Evolutionary conservation across 2,329 filamentous ascomycete genomes (phyloP), one percentile per base, ranked within the genome.

Genomic region (Botrytis fragariae): DNA sequence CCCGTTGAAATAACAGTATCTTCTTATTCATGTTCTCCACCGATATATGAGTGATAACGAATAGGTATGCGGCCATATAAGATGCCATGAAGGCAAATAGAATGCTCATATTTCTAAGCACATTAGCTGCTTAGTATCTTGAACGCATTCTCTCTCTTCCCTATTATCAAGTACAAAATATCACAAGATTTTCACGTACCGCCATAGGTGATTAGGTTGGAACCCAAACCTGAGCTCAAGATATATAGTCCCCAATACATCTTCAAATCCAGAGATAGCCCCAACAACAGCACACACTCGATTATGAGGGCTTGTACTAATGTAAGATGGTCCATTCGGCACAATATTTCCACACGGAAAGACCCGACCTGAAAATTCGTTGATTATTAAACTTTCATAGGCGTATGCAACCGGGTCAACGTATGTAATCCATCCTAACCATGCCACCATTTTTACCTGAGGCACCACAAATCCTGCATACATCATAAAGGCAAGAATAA

Each of bases 351-450:
- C 45, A 70, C 80, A 81, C 42, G 74, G 72, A 45, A 79, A 78
- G 14, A 71, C 65, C 14, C 76, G 74, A 37, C 73, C 75, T 63
- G 71, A 74, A 64, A 97, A 97, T 81, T 97, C 94, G 82, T 97
- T 97, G 76, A 93, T 87, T 87, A 95, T 92, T 32, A 97, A 86
- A 0, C 90, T 84, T 81, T 97, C 93, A 79, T 97, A 97, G 0
- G 90, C 89, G 76, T 97, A 97, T 1, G 89, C 89, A 18, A 97
- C 87, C 3, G 80, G 80, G 59, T 81, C 75, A 5, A 80, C 22
- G 29, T 93, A 95, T 80, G 92, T 92, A 75, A 97, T 89, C 94
- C 94, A 97, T 74, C 90, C 87, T 78, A 92, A 92, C 93, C 93
- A 97, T 1, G 85, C 88, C 10, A 92, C 86, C 92, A 97, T 96